phyloP scores from a whole-genome alignment of 1,139 yeast genomes.

The Magnusiomyces tetraspermus region DNA sequence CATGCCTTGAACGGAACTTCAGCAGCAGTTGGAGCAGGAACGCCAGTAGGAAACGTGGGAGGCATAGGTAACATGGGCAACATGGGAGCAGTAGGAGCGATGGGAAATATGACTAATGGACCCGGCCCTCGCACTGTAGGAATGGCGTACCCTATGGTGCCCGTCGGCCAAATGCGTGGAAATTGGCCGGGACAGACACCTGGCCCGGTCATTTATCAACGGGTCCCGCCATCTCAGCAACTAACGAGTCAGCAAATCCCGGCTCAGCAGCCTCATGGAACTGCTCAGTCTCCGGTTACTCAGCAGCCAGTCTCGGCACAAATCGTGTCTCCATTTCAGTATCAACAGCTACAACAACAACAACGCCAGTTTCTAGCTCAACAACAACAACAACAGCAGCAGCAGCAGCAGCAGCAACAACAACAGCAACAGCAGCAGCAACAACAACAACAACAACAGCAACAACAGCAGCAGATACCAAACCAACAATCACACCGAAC shows the following conservation, averaged over 20 bases:
- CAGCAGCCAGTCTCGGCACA: not conserved
- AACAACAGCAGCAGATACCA: not conserved
- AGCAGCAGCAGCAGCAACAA: conserved; percentile 4
- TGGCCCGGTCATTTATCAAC: not conserved
- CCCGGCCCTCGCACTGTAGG: not conserved
- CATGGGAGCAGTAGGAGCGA: too few species aligned
- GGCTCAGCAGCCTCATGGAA: not conserved
- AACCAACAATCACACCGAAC: not conserved
- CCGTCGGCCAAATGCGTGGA: not conserved
- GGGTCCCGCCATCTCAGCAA: not conserved
- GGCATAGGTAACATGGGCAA: too few species aligned
- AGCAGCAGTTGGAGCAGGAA: not conserved
- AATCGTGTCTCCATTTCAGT: not conserved
- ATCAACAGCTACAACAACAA: not conserved
- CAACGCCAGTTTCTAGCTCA: not conserved
- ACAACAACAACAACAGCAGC: not conserved
- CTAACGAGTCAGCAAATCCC: not conserved
- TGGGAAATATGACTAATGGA: too few species aligned
- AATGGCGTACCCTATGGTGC: not conserved
- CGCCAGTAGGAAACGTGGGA: too few species aligned
- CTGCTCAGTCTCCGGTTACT: not conserved
- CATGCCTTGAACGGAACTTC: not conserved
- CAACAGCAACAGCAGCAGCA: not conserved
- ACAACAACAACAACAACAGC: not conserved
- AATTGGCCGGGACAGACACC: not conserved